Conservation (phyloP, 2,329 filamentous ascomycete genomes). For the Hymenoscyphus infarciens region DNA sequence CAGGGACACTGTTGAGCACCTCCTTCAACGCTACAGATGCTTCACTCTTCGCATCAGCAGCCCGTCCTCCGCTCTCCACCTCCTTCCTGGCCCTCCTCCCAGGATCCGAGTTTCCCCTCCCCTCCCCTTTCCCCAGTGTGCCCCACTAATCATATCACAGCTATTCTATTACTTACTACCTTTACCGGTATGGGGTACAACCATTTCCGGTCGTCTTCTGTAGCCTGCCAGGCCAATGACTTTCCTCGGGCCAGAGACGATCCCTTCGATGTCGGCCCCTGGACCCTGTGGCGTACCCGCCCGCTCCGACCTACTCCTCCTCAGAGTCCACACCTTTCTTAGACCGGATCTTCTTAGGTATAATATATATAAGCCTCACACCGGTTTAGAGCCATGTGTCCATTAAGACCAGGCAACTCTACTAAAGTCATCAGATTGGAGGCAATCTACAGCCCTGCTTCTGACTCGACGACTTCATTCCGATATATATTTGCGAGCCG, state of each 20-base stretch:
- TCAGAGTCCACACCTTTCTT: too few species aligned
- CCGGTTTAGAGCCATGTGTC: slow-evolving; percentile 15
- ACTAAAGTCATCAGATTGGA: slow-evolving; percentile 17
- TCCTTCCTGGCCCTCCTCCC: neutral
- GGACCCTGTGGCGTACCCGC: neutral
- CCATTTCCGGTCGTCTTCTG: neutral
- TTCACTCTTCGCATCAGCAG: neutral
- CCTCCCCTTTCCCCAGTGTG: neutral
- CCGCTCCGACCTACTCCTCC: slow-evolving; percentile 10
- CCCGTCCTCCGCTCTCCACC: neutral
- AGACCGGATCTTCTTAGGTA: slow-evolving; percentile 10
- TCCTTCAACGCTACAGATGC: neutral
- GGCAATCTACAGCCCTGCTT: slow-evolving; percentile 11
- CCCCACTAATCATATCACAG: neutral
- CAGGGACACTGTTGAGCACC: slow-evolving; percentile 11
- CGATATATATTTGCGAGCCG: slow-evolving; percentile 17
- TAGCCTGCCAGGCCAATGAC: neutral
- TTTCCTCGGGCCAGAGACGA: neutral
- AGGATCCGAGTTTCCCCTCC: neutral
- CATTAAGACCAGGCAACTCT: slow-evolving; percentile 16
- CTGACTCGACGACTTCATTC: slow-evolving; percentile 9
- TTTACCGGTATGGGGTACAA: neutral
- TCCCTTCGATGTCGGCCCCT: neutral
- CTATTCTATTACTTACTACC: neutral
- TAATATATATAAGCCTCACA: slow-evolving; percentile 18